Conservation (phyloP, 352 stramenopile species). For the Blastocystis hominis region DNA sequence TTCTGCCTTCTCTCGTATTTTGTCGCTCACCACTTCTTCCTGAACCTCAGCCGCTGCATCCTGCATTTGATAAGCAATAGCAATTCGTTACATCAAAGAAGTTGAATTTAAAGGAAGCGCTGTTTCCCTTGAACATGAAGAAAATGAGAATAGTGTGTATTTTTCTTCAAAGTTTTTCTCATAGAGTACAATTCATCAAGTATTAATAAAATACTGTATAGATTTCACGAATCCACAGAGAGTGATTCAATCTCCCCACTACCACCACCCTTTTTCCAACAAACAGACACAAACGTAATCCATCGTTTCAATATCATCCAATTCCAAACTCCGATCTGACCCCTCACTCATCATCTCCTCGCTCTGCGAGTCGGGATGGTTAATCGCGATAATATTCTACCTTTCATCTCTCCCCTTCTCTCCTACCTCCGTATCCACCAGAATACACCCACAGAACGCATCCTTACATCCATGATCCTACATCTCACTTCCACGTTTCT, state of each 20-base stretch:
- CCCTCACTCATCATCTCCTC: not conserved
- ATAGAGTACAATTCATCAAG: too few relatives aligned
- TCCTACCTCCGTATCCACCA: conserved; percentile 41
- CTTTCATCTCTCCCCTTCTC: not conserved
- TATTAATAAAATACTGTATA: too few relatives aligned
- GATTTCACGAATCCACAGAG: too few relatives aligned
- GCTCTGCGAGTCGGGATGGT: not conserved
- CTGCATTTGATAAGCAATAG: not conserved
- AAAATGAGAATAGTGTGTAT: too few relatives aligned
- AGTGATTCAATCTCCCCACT: too few relatives aligned
- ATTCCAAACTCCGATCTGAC: not conserved
- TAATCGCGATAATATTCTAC: conserved; percentile 53
- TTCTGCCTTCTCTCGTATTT: conserved; percentile 7
- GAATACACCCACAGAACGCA: conserved; percentile 58
- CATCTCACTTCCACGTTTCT: not conserved
- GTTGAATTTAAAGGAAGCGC: conserved; percentile 44
- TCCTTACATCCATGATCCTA: conserved; percentile 58
- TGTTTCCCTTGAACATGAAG: conserved; percentile 34
- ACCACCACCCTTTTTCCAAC: not conserved
- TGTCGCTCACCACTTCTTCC: conserved; percentile 20
- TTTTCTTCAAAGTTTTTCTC: too few relatives aligned
- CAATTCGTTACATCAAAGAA: not conserved
- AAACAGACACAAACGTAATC: not conserved
- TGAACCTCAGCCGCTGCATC: not conserved
- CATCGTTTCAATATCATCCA: conserved; percentile 3